Base-by-base conservation (phyloP, 1,139 yeast species). In the Kodamaea fungicola region DNA sequence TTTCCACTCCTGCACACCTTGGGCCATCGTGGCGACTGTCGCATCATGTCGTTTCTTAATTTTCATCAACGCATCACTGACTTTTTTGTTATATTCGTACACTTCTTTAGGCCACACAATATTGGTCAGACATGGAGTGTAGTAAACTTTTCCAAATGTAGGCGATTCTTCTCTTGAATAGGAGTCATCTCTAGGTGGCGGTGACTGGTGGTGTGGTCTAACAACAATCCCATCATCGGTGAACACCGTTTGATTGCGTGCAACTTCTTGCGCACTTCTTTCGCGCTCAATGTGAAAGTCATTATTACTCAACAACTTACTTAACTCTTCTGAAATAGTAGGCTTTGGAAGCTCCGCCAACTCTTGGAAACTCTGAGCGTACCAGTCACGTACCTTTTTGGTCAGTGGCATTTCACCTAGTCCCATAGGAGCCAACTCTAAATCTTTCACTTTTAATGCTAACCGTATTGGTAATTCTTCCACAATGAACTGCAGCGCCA, bases 1-100 rank as follows among this genome's bases (percentile, higher is more conserved):
- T 55, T 88, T 88, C 96, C 96, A 89, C 61, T 86, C 95, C 52
- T 83, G 81, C 7, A 88, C 95, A 12, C 96, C 96, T 51, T 86
- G 90, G 1, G 96, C 96, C 60, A 89, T 83, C 0, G 96, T 88
- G 8, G 95, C 85, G 8, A 89, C 96, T 0, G 95, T 90, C 2
- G 96, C 95, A 61, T 89, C 96, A 56, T 89, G 96, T 37, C 96
- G 71, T 50, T 76, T 77, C 55, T 88, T 88, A 58, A 88, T 88
- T 46, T 74, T 77, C 36, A 78, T 74, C 41, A 88, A 67, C 0
- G 87, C 70, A 37, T 81, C 81, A 37, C 80, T 79, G 9, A 87
- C 90, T 16, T 58, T 49, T 48, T 76, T 76, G 60, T 86, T 88
- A 62, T 83, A 88, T 42, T 78, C 80, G 49, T 77, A 75, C 13